Evolutionary conservation across 352 stramenopile species (phyloP), one percentile per base, ranked within the genome.

Genomic region (Phytopythium helicoides): DNA sequence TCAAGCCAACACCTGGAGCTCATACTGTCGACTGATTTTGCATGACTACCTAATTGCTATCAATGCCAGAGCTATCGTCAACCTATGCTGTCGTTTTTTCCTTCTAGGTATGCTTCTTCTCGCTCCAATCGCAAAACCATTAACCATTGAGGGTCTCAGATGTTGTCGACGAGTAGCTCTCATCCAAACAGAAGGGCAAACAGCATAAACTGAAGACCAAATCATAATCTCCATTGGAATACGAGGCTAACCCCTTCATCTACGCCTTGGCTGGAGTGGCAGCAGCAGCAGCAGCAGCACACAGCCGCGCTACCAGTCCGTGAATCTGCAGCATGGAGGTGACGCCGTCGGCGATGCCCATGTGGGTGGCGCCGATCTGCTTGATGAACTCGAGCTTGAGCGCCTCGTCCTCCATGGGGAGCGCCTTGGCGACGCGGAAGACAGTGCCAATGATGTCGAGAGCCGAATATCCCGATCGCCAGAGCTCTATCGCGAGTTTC

Each of bases 371-470:
- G 41, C 83, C 79, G 54, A 91, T 88, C 42, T 86, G 86, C 67
- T 98, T 97, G 48, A 95, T 79, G 57, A 98, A 95, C 42, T 97
- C 81, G 40, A 95, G 66, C 62, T 94, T 89, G 25, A 94, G 65
- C 42, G 79, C 81, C 57, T 95, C 87, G 58, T 88, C 72, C 6
- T 69, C 56, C 76, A 95, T 91, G 6, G 84, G 60, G 52, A 86
- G 71, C 28, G 76, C 76, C 70, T 98, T 98, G 60, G 79, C 89
- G 14, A 99, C 96, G 56, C 97, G 94, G 73, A 99, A 99, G 33
- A 99, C 54, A 0, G 96, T 99, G 40, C 90, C 92, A 60, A 99
- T 98, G 66, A 99, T 98, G 73, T 99, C 97, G 49, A 90, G 87
- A 12, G 94, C 88, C 51, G 89, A 95, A 77, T 99, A 99, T 1